Percentiles rank a stretch among this genome's conserved stretches.
Conservation (phyloP, 2,329 filamentous ascomycete species). For the Chaetothyriales sp. region DNA sequence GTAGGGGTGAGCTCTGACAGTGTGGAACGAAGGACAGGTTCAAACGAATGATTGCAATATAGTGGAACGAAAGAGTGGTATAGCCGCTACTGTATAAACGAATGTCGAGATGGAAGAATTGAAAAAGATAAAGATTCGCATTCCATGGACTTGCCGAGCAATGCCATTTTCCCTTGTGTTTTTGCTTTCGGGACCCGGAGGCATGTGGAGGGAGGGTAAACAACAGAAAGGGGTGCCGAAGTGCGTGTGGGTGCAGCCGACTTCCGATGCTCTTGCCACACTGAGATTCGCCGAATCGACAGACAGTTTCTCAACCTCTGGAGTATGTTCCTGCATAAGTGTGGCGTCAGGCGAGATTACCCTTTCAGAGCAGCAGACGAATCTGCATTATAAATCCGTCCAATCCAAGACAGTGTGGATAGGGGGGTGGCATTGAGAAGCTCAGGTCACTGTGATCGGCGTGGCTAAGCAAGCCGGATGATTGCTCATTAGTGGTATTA, state of each 20-base stretch:
- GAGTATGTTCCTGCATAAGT: neutral
- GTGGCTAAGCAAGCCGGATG: neutral
- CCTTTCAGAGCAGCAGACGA: neutral
- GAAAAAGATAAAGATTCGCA: neutral
- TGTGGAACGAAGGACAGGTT: neutral
- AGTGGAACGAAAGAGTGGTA: neutral
- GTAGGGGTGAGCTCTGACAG: neutral
- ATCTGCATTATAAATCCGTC: neutral
- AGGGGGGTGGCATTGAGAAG: too few species aligned
- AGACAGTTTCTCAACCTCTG: neutral
- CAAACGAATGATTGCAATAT: neutral
- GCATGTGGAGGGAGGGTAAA: neutral
- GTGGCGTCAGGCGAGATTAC: neutral
- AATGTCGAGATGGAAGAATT: neutral
- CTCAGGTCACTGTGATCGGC: neutral
- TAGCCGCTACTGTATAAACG: neutral
- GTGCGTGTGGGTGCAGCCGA: neutral
- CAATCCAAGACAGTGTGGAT: neutral
- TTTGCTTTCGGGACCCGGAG: neutral
- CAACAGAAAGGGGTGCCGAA: neutral
- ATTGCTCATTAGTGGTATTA: neutral
- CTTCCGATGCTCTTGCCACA: neutral
- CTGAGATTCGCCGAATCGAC: neutral
- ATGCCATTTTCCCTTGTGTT: neutral
- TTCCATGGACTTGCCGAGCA: neutral